phyloP scores from a whole-genome alignment of 169 alveolate genomes.

The Plasmodium gonderi region DNA sequence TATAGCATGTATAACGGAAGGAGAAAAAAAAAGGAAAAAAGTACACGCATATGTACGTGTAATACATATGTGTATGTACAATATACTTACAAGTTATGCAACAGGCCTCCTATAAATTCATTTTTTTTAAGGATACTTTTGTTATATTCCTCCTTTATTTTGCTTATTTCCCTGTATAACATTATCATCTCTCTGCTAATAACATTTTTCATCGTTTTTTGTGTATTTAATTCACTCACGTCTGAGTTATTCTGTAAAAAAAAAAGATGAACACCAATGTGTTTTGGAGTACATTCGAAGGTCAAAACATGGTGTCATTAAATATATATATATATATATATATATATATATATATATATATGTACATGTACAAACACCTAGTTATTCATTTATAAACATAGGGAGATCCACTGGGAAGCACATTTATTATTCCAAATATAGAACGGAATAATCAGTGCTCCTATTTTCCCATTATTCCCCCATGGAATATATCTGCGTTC shows the following conservation, averaged over 20 bases:
- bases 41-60: background rate
- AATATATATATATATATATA: background rate
- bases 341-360: background rate
- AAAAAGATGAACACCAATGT: background rate
- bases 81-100: conserved; percentile 39
- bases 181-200: conserved; percentile 36
- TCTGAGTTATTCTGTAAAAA: conserved; percentile 11
- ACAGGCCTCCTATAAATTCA: conserved; percentile 37
- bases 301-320: background rate
- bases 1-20: background rate
- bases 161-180: conserved; percentile 58
- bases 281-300: background rate
- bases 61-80: background rate
- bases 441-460: background rate
- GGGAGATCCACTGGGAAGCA: background rate
- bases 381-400: background rate
- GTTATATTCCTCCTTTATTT: conserved; percentile 54
- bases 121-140: conserved; percentile 50
- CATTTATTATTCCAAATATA: background rate
- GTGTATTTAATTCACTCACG: background rate
- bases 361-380: background rate
- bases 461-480: background rate
- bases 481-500: background rate
- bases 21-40: background rate
- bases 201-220: conserved; percentile 17